Base-by-base conservation (phyloP, 2,329 filamentous ascomycete species). In the Claviceps sp. region DNA sequence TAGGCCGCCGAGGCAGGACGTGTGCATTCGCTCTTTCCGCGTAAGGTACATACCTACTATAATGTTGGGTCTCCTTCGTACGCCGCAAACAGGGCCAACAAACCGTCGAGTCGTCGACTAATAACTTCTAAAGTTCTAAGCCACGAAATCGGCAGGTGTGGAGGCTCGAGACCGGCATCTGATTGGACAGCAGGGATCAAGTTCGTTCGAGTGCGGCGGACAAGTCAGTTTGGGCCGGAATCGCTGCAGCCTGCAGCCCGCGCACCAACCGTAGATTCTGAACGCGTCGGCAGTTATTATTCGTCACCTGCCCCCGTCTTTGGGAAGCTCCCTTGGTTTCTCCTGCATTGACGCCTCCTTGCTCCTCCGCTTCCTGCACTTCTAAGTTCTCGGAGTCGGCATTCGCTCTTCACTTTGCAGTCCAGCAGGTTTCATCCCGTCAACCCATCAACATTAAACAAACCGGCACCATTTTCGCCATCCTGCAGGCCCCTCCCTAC, bases 111-210 rank as follows among this genome's bases (percentile, higher is more conserved):
- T 17, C 17, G 40, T 10, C 17, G 17, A 4, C 11, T 17, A 42
- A 22, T 3, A n/a, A n/a, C n/a, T n/a, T n/a, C n/a, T n/a, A n/a
- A n/a, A n/a, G n/a, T 22, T 22, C 22, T 22, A 22, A 22, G 41
- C 8, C 41, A 42, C 47, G 17, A 49, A 40, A 40, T 19, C 43
- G 14, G 44, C 45, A 52, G 48, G 52, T 51, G 48, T 47, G 56
- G 64, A 65, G 65, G 65, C 66, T 63, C 64, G 65, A 67, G 65
- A 61, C 64, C 59, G 55, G 57, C 30, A 22, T 45, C 51, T 68
- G 62, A 69, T 70, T 69, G 66, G 70, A 57, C 52, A 34, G 39
- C 39, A n/a, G 41, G 47, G 19, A 40, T 19, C 41, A 11, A 22
- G 3, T 38, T 50, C 53, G 56, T 58, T 50, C 53, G 16, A 45